These are phyloP conservation scores for carrot (Daucus carota) DNA, from an alignment of 129 eudicot species.

Conservation along the genomic window DNA sequence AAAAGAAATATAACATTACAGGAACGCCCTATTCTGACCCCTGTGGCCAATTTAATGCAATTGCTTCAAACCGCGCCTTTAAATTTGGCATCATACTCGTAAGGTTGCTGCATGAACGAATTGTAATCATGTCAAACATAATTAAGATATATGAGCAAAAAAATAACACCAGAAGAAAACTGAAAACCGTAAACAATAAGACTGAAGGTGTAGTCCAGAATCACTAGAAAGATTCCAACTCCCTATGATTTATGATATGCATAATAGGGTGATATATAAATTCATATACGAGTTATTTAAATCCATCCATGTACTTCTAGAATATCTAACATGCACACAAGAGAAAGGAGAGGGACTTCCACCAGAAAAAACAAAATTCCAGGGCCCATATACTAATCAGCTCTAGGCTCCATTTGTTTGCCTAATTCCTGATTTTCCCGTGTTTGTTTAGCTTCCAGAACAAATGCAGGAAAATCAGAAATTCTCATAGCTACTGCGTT, in stretches of 20 bases:
- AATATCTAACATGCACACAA: too few species aligned
- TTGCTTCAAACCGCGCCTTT: constrained; percentile 44
- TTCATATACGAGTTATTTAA: not conserved
- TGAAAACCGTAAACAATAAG: not conserved
- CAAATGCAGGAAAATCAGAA: too few species aligned
- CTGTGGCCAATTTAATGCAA: not conserved
- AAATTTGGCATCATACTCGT: constrained; percentile 87
- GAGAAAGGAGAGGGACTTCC: too few species aligned
- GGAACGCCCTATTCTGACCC: not conserved
- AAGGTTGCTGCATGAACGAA: constrained; percentile 62
- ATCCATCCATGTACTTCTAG: too few species aligned
- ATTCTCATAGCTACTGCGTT: too few species aligned
- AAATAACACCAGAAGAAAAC: not conserved
- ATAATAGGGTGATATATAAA: too few species aligned
- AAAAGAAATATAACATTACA: not conserved
- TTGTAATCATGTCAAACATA: not conserved
- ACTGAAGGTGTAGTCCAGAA: not conserved
- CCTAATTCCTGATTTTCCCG: too few species aligned
- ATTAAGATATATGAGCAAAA: not conserved
- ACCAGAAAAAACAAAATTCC: too few species aligned
- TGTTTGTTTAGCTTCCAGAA: too few species aligned
- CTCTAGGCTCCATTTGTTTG: too few species aligned
- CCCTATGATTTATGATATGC: too few species aligned
- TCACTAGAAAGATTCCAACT: not conserved
- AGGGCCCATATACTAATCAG: too few species aligned